Evolutionary conservation across 495 filamentous ascomycete species (phyloP), one percentile per base, ranked within the genome.

Genomic region (Tuber indicum): DNA sequence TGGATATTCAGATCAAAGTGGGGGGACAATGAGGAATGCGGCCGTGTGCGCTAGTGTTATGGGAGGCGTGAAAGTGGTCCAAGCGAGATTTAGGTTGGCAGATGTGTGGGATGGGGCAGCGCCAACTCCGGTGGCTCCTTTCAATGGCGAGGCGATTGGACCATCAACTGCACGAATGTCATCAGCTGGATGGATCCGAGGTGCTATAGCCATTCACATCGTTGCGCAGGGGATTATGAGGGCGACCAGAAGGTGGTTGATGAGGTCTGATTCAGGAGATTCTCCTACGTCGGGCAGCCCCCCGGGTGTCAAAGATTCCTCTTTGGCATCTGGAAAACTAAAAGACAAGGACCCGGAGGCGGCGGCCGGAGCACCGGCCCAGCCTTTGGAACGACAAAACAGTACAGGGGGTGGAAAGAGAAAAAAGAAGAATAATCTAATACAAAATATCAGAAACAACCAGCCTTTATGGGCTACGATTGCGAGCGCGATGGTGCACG

Each of bases 21-120:
- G 91, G 71, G 91, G 88, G 73, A 85, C 93, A 75, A 89, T 91
- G 42, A 90, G 89, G 82, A 92, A 90, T 83, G 90, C 91, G 76
- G 86, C 92, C 66, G 87, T 96, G 49, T 97, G 93, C 84, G 89
- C 96, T 77, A 88, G 89, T 75, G 92, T 97, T 83, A 92, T 98
- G 82, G 86, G 90, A 77, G 84, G 88, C 62, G 87, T 87, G 79
- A 93, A 90, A 85, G 88, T 89, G 85, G 88, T 89, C 84, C 70
- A 88, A 85, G 81, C 87, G 85, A 75, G 87, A 85, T 71, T 86
- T 84, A 49, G 86, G 87, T 80, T 88, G 84, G 58, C 88, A 85
- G 88, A 85, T 89, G 58, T 86, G 84, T 77, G 89, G 86, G 81
- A 82, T 52, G 73, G 81, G 32, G 70, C 82, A n/a, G 77, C 78